Percentiles rank a stretch among this genome's conserved stretches.
phyloP scores from a whole-genome alignment of 2,329 filamentous ascomycete species.

The Stromatinia cepivora region DNA sequence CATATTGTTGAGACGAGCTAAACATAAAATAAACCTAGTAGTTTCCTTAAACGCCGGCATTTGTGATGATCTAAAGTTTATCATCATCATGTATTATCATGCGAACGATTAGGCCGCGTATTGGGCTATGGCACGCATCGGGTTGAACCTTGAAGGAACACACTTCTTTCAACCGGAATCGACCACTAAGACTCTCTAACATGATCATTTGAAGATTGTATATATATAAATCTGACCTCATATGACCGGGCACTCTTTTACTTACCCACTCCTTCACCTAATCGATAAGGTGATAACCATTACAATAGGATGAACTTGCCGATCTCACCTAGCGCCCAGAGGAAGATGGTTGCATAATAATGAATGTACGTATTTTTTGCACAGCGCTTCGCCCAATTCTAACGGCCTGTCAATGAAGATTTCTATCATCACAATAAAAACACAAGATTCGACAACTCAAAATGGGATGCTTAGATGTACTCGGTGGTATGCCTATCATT shows the following conservation, averaged over 20 bases:
- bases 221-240: conserved; percentile 12
- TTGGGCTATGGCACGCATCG: conserved; percentile 3
- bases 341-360: conserved; percentile 17
- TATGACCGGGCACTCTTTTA: neutral
- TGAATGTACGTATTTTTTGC: conserved; percentile 4
- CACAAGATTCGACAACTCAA: conserved; percentile 5
- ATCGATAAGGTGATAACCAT: conserved; percentile 21
- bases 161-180: neutral
- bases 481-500: conserved; percentile 7
- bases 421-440: neutral
- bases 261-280: conserved; percentile 1
- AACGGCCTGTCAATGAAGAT: conserved; percentile 15
- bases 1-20: neutral
- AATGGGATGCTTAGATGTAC: neutral
- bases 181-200: neutral
- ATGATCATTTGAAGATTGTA: neutral
- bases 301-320: conserved; percentile 1
- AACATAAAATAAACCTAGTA: neutral
- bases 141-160: conserved; percentile 4
- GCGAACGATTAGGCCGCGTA: conserved; percentile 7
- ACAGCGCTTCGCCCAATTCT: conserved; percentile 23
- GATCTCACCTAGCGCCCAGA: neutral
- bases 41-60: conserved; percentile 10
- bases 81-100: conserved; percentile 1
- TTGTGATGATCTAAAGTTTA: conserved; percentile 15